phyloP scores from a whole-genome alignment of 2,329 filamentous ascomycete species.

The Colletotrichum noveboracense region DNA sequence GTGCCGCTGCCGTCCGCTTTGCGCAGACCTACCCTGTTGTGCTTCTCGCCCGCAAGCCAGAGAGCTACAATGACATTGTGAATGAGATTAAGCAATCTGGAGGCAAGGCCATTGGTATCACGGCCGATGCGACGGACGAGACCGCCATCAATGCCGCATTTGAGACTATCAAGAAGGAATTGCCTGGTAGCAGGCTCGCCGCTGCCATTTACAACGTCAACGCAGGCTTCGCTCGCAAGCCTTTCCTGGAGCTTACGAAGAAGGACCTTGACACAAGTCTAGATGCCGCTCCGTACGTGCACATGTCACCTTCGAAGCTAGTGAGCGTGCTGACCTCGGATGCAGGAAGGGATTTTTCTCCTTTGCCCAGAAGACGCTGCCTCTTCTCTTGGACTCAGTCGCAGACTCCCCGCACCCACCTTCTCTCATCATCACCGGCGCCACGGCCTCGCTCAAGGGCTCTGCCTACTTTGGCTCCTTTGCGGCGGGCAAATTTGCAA shows the following conservation, averaged over 20 bases:
- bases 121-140: constrained; percentile 65
- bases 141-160: constrained; percentile 53
- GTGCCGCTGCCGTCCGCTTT: constrained; percentile 61
- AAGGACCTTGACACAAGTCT: constrained; percentile 56
- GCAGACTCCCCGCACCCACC: constrained; percentile 67
- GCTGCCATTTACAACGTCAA: constrained; percentile 76
- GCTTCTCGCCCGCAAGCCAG: constrained; percentile 71
- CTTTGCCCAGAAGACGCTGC: constrained; percentile 76
- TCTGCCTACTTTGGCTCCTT: constrained; percentile 74
- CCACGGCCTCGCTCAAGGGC: constrained; percentile 79
- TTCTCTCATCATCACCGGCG: constrained; percentile 84
- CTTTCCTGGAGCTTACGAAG: constrained; percentile 61
- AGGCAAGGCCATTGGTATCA: constrained; percentile 74
- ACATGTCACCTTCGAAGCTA: neutral
- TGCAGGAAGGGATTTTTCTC: constrained; percentile 69
- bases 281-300: constrained; percentile 54
- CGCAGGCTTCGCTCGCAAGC: constrained; percentile 54
- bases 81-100: constrained; percentile 71
- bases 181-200: constrained; percentile 59
- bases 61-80: constrained; percentile 70
- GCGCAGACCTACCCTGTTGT: constrained; percentile 73
- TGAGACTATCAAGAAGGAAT: constrained; percentile 63
- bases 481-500: constrained; percentile 80
- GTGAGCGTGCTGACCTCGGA: neutral
- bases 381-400: constrained; percentile 70